A percentile compares a stretch with the other conserved stretches of the same genome.
Conservation (phyloP, 768 basidiomycete genomes). For the Leccinellum luteum region DNA sequence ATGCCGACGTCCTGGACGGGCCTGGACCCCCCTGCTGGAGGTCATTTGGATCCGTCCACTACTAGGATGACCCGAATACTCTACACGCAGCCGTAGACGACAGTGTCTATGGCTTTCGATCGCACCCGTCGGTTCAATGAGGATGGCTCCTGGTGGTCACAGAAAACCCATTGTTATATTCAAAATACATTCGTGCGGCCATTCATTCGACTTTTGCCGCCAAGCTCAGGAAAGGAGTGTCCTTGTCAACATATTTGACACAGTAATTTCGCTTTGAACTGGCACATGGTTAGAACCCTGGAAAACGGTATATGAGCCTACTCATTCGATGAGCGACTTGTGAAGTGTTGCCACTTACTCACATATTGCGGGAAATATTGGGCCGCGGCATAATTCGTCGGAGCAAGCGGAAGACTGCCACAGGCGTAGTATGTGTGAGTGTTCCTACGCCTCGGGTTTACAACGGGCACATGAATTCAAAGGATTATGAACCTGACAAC, state of each 20-base stretch:
- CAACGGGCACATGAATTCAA: background rate
- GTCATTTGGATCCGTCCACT: background rate
- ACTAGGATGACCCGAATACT: conserved; percentile 8
- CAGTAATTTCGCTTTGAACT: background rate
- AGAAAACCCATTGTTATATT: background rate
- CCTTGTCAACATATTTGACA: background rate
- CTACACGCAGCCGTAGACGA: conserved; percentile 33
- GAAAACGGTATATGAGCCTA: no score
- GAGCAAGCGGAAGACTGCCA: no score
- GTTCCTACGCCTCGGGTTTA: background rate
- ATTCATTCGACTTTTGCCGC: conserved; percentile 37
- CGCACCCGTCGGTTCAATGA: conserved; percentile 21
- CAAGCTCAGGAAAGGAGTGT: conserved; percentile 12
- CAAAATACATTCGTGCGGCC: no score
- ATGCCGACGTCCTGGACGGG: background rate
- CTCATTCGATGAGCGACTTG: background rate
- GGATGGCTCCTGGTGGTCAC: conserved; percentile 25
- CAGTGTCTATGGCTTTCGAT: conserved; percentile 31
- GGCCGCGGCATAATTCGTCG: no score
- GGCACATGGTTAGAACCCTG: no score
- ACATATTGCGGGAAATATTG: background rate
- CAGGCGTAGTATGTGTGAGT: no score
- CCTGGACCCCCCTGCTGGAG: conserved; percentile 2
- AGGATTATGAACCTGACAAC: background rate
- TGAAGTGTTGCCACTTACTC: no score